Conservation (phyloP, 768 basidiomycete genomes). For the Nidularia sp. region DNA sequence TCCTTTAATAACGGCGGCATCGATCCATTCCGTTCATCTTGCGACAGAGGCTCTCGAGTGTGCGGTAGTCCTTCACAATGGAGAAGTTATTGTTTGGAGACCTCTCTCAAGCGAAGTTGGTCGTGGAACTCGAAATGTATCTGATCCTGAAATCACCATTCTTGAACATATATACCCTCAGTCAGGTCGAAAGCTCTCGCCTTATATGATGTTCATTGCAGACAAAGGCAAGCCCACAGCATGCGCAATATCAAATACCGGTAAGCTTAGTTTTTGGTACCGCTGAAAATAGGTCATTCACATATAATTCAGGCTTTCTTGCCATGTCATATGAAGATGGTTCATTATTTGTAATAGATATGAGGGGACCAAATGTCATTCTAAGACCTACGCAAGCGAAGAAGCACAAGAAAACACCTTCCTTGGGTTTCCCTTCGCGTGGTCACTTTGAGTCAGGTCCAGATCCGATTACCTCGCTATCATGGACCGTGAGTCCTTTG, state of each 20-base stretch:
- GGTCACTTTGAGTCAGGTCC: slow-evolving; percentile 19
- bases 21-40: slow-evolving; percentile 42
- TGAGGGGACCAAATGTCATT: slow-evolving; percentile 71
- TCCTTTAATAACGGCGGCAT: slow-evolving; percentile 6
- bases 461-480: slow-evolving; percentile 47
- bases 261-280: slow-evolving; percentile 31
- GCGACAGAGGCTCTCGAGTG: slow-evolving; percentile 56
- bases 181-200: slow-evolving; percentile 39
- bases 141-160: slow-evolving; percentile 38
- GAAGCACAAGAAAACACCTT: slow-evolving; percentile 27
- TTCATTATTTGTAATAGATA: slow-evolving; percentile 60
- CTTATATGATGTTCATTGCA: slow-evolving; percentile 55
- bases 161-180: slow-evolving; percentile 15
- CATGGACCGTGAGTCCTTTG: slow-evolving; percentile 63
- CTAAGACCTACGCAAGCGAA: slow-evolving; percentile 40
- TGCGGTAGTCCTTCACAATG: slow-evolving; percentile 47
- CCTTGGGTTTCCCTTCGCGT: slow-evolving; percentile 23
- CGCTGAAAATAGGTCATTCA: slow-evolving; percentile 1
- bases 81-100: slow-evolving; percentile 48
- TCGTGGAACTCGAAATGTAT: not conserved
- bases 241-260: slow-evolving; percentile 69
- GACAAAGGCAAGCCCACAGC: slow-evolving; percentile 44
- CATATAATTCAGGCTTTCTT: slow-evolving; percentile 58
- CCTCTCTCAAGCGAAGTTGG: not conserved
- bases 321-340: slow-evolving; percentile 66